A percentile compares a stretch with the other conserved stretches of the same genome.
Evolutionary conservation across 306 rosid genomes (phyloP).

Genomic region (Inga oerstediana): DNA sequence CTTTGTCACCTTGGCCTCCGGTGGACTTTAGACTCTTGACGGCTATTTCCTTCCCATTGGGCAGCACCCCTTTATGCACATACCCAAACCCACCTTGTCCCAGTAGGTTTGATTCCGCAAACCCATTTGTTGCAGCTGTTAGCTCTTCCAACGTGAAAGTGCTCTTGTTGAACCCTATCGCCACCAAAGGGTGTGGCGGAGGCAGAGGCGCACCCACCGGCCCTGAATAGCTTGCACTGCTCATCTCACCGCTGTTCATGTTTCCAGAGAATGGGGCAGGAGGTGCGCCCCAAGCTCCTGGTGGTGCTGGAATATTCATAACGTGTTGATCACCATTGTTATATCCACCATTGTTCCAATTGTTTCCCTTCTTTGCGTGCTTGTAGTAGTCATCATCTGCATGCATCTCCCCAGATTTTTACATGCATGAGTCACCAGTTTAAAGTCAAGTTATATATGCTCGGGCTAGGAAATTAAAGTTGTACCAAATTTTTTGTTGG

Average conservation of each 20-base stretch:
- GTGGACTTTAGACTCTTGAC: conserved; percentile 79
- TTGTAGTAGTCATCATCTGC: conserved; percentile 24
- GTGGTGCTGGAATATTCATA: conserved; percentile 40
- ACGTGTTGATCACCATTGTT: conserved; percentile 28
- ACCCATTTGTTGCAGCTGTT: conserved; percentile 62
- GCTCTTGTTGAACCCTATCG: conserved; percentile 74
- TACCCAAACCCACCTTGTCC: conserved; percentile 90
- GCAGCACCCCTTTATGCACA: conserved; percentile 81
- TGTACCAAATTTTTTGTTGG: conserved; percentile 30
- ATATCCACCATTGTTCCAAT: conserved; percentile 16
- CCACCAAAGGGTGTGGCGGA: conserved; percentile 75
- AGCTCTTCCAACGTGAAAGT: conserved; percentile 70
- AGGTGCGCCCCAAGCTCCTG: conserved; percentile 41
- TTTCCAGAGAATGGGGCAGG: conserved; percentile 21
- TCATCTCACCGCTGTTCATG: conserved; percentile 40
- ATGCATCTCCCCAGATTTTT: neutral
- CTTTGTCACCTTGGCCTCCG: conserved; percentile 71
- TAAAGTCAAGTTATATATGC: neutral
- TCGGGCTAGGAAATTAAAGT: neutral
- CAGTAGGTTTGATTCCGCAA: conserved; percentile 48
- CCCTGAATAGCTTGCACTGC: conserved; percentile 60
- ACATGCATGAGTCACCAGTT: neutral
- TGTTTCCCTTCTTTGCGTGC: neutral
- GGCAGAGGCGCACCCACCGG: conserved; percentile 56
- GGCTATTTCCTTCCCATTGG: conserved; percentile 87